A percentile compares a stretch with the other conserved stretches of the same genome.
These are phyloP conservation scores for Russula lepida DNA, from an alignment of 768 basidiomycete genomes.

Conservation along the genomic window DNA sequence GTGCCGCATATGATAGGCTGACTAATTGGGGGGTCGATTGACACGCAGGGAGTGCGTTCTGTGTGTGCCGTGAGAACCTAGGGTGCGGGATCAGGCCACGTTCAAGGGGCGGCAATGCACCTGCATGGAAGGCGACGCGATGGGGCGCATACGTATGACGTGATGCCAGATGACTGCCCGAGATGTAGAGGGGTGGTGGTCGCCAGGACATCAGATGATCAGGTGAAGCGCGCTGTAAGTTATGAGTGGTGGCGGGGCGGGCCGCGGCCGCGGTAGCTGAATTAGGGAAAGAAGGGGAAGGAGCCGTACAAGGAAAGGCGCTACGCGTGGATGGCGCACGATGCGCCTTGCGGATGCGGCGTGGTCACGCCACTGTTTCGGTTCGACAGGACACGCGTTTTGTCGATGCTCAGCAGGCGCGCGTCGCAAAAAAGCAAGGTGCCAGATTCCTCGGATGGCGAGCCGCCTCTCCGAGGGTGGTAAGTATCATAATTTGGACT, in stretches of 20 bases:
- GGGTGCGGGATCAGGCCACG: background rate
- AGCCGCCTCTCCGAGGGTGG: slow-evolving; percentile 19
- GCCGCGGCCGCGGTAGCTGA: slow-evolving; percentile 16
- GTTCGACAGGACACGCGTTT: slow-evolving; percentile 16
- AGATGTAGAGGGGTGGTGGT: slow-evolving; percentile 11
- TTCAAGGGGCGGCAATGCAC: slow-evolving; percentile 13
- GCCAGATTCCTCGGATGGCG: slow-evolving; percentile 16
- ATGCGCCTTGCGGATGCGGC: slow-evolving; percentile 20
- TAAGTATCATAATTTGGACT: slow-evolving; percentile 7
- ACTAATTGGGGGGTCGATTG: slow-evolving; percentile 9
- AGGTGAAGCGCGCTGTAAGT: slow-evolving; percentile 11
- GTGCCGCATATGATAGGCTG: slow-evolving; percentile 2
- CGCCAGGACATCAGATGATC: slow-evolving; percentile 12
- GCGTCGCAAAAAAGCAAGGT: slow-evolving; percentile 18
- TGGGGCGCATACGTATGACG: slow-evolving; percentile 10
- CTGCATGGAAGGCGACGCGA: slow-evolving; percentile 17
- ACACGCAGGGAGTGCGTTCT: slow-evolving; percentile 1
- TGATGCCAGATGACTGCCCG: slow-evolving; percentile 10
- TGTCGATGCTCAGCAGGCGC: slow-evolving; percentile 15
- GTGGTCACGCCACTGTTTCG: slow-evolving; percentile 17
- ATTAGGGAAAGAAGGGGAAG: slow-evolving; percentile 13
- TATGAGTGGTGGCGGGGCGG: slow-evolving; percentile 12
- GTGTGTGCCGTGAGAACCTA: slow-evolving; percentile 1
- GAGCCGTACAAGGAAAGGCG: slow-evolving; percentile 8
- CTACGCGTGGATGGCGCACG: slow-evolving; percentile 20